Evolutionary conservation across 2,329 filamentous ascomycete genomes (phyloP).

Genomic region (Penicillium oxalicum): DNA sequence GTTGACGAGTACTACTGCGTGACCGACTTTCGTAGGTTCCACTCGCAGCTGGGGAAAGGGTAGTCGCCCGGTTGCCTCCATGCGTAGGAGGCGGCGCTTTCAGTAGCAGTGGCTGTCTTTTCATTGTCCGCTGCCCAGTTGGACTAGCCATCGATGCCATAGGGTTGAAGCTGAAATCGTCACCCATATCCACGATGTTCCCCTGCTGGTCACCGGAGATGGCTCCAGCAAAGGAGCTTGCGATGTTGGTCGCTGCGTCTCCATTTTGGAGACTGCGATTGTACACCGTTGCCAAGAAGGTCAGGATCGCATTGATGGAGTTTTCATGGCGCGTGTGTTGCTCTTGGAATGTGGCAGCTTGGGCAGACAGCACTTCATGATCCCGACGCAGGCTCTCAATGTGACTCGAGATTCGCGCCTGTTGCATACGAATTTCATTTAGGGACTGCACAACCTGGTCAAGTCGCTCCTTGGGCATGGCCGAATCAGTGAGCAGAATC

Average conservation of each 20-base stretch:
- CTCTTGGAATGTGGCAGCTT: constrained; percentile 81
- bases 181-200: constrained; percentile 58
- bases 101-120: constrained; percentile 43
- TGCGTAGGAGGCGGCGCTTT: constrained; percentile 37
- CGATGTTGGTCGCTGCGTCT: constrained; percentile 66
- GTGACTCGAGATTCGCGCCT: constrained; percentile 75
- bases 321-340: constrained; percentile 96
- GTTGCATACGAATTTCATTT: constrained; percentile 74
- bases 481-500: constrained; percentile 31
- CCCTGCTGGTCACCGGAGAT: constrained; percentile 60
- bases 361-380: constrained; percentile 80
- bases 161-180: constrained; percentile 41
- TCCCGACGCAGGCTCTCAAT: constrained; percentile 76
- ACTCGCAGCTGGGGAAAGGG: constrained; percentile 31
- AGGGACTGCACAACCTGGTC: constrained; percentile 72
- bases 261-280: constrained; percentile 86
- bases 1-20: constrained; percentile 27
- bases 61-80: constrained; percentile 28
- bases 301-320: constrained; percentile 97
- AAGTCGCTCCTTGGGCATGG: constrained; percentile 66
- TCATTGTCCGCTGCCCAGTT: constrained; percentile 37
- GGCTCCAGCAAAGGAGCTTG: constrained; percentile 74
- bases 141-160: constrained; percentile 32
- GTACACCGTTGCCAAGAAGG: constrained; percentile 94
- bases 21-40: constrained; percentile 30